phyloP scores from a whole-genome alignment of 345 rosid species.

The Psidium friedrichsthalianum region DNA sequence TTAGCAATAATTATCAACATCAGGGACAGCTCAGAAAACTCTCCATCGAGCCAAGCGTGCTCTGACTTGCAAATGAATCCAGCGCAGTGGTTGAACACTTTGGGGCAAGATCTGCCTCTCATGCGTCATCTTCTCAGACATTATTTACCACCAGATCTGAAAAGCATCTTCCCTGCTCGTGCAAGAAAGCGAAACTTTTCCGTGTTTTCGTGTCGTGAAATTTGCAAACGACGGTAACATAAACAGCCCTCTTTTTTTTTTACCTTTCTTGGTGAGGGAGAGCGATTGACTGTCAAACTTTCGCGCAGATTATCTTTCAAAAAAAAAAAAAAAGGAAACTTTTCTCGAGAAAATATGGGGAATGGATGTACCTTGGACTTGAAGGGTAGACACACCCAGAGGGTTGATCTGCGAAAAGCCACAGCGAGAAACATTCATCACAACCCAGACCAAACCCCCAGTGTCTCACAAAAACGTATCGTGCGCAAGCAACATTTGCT shows the following conservation, averaged over 20 bases:
- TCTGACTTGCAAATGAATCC: not conserved
- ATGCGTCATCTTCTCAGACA: not conserved
- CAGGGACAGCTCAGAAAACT: not conserved
- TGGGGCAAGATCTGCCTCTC: not conserved
- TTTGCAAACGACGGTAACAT: not conserved
- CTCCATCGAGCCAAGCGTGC: not conserved
- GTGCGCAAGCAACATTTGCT: not conserved
- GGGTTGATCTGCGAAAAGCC: conserved; percentile 29
- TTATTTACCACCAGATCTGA: not conserved
- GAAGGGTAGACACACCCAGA: conserved; percentile 23
- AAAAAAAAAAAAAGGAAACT: not conserved
- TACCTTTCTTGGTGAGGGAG: not conserved
- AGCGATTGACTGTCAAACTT: not conserved
- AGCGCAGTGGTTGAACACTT: not conserved
- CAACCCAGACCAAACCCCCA: not conserved
- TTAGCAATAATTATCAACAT: not conserved
- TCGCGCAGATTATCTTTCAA: not conserved
- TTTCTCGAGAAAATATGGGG: not conserved
- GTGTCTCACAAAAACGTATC: not conserved
- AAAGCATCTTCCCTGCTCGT: not conserved
- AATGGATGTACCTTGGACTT: conserved; percentile 6
- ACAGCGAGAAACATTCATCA: not conserved
- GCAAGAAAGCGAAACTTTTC: not conserved
- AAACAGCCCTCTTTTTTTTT: not conserved
- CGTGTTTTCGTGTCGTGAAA: not conserved